phyloP scores from a whole-genome alignment of 345 rosid genomes.

The Eucalyptus microcorys region DNA sequence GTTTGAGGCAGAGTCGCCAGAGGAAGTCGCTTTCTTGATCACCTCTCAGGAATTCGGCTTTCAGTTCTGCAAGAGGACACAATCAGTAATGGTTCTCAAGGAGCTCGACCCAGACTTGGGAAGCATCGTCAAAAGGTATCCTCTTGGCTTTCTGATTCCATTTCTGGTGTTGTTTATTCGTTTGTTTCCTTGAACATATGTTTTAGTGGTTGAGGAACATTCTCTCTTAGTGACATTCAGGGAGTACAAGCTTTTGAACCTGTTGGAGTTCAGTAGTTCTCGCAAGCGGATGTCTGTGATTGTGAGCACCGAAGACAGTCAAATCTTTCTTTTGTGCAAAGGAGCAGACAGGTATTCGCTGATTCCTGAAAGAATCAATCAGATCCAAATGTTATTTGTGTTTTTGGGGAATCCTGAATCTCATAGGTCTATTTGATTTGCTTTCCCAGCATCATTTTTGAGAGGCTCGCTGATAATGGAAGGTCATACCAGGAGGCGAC shows the following conservation, averaged over 20 bases:
- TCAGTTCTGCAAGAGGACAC: constrained; percentile 57
- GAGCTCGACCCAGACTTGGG: constrained; percentile 32
- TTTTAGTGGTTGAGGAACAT: background rate
- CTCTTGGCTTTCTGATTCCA: background rate
- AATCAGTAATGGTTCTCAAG: constrained; percentile 38
- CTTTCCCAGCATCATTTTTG: constrained; percentile 55
- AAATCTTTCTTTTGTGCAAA: constrained; percentile 63
- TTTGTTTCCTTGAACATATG: background rate
- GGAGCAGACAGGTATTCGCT: constrained; percentile 70
- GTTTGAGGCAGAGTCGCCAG: constrained; percentile 91
- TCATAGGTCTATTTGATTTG: background rate
- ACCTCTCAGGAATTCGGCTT: constrained; percentile 71
- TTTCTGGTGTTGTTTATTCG: background rate
- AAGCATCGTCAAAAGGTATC: constrained; percentile 37
- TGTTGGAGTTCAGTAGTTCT: constrained; percentile 65
- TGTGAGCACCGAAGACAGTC: constrained; percentile 49
- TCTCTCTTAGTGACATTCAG: constrained; percentile 17
- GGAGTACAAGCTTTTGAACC: constrained; percentile 58
- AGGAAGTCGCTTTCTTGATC: constrained; percentile 66
- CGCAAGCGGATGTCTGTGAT: constrained; percentile 88
- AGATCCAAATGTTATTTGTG: background rate
- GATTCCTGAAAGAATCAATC: background rate
- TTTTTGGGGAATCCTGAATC: background rate
- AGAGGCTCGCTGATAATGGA: constrained; percentile 54
- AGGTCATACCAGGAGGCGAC: constrained; percentile 35